Base-by-base conservation (phyloP, 1,139 yeast species). In the Taiozyma onychis region DNA sequence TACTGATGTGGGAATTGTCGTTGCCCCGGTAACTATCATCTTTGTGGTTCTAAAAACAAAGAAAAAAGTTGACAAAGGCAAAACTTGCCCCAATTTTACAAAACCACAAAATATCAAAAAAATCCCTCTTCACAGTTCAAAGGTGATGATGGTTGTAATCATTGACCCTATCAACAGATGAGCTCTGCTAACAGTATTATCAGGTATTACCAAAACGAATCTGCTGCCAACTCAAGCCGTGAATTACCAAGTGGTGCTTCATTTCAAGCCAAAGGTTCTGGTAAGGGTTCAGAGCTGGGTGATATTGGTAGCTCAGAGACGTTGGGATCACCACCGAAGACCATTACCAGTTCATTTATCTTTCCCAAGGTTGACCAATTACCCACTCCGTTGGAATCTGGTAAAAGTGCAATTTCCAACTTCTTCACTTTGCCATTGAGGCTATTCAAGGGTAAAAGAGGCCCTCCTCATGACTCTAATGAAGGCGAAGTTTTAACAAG, bases 101-200 rank as follows among this genome's bases (percentile, higher is more conserved):
- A 30, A 30, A 30, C 6, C 34, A 30, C 34, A 30, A 30, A 30
- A 30, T 13, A 11, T 11, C n/a, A 30, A 30, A 11, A 30, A 30
- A 9, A 9, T 4, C 30, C 30, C 3, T 4, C 30, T 27, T 27
- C 11, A 27, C 4, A 13, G 10, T 30, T 30, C 34, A 32, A 13
- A 5, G 18, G 35, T n/a, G 35, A 32, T 13, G 18, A 32, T 32
- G 9, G 9, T 32, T 11, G n/a, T 30, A 14, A 13, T 30, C n/a
- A 30, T 14, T 10, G 30, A 28, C 13, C 9, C 9, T 11, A 30
- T 30, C 8, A 32, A n/a, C 18, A 32, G 35, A 37, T 37, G 41
- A 37, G 41, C 41, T 45, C 56, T 9, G 51, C 55, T 3, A 51
- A 48, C 37, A 55, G 60, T 41, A 48, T 57, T 28, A 54, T 57